These are phyloP conservation scores for Coemansia sp. DNA, from an alignment of 192 early-diverging fungal species.

Conservation along the genomic window DNA sequence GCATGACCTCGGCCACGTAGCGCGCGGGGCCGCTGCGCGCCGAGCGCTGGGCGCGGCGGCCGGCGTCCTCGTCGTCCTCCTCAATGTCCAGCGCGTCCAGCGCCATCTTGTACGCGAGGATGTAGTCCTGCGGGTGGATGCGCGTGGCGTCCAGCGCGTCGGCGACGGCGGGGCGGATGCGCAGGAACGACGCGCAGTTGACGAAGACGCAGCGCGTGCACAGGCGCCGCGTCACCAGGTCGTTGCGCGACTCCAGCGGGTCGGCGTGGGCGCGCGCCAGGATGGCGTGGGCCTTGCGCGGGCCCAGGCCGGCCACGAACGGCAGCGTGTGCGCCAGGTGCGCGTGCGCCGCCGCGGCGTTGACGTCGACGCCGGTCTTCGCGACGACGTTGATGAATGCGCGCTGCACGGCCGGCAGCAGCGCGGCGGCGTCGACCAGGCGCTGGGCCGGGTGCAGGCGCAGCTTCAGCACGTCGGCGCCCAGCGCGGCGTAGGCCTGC, in stretches of 20 bases:
- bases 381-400: conserved; percentile 87
- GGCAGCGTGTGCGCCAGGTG: conserved; percentile 74
- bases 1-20: conserved; percentile 79
- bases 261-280: conserved; percentile 27
- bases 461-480: conserved; percentile 60
- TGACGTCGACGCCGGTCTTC: conserved; percentile 85
- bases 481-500: conserved; percentile 75
- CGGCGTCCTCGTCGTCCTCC: conserved; percentile 72
- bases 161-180: conserved; percentile 65
- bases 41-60: conserved; percentile 13
- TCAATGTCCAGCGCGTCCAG: conserved; percentile 91
- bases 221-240: conserved; percentile 66
- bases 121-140: conserved; percentile 95
- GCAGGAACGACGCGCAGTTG: conserved; percentile 91
- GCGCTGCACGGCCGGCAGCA: conserved; percentile 72
- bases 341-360: conserved; percentile 63
- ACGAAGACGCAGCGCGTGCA: conserved; percentile 77
- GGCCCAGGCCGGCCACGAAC: conserved; percentile 91
- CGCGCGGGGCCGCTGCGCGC: conserved; percentile 57
- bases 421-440: conserved; percentile 64
- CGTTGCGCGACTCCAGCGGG: conserved; percentile 63
- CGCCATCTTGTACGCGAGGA: conserved; percentile 94
- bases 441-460: conserved; percentile 74
- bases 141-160: conserved; percentile 93
- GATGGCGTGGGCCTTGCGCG: conserved; percentile 84